Conservation (phyloP, 2,329 filamentous ascomycete species). For the Ilyonectria sp. region DNA sequence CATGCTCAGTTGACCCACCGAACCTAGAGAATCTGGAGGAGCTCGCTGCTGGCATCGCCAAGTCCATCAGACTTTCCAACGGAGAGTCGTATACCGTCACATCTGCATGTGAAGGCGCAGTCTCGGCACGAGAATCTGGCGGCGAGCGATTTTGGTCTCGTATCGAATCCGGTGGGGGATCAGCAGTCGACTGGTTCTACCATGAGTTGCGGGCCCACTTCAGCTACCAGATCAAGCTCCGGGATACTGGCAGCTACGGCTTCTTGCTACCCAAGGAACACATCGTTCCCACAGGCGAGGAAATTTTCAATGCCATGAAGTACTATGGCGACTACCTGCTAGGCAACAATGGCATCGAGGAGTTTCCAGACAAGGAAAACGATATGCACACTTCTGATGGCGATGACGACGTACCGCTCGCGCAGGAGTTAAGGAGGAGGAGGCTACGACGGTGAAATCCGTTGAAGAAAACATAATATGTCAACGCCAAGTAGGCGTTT, state of each 20-base stretch:
- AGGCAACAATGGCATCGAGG: constrained; percentile 77
- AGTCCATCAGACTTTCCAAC: constrained; percentile 86
- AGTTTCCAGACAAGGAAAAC: constrained; percentile 45
- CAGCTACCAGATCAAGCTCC: constrained; percentile 93
- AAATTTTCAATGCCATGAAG: constrained; percentile 86
- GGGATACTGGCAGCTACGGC: constrained; percentile 94
- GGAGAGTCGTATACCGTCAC: constrained; percentile 83
- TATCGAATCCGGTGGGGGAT: constrained; percentile 85
- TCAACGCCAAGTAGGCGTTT: background rate
- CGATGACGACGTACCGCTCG: constrained; percentile 34
- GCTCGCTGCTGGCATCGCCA: constrained; percentile 87
- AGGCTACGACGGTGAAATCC: constrained; percentile 47
- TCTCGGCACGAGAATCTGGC: constrained; percentile 53
- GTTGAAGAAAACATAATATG: background rate
- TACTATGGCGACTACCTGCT: constrained; percentile 87
- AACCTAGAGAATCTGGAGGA: constrained; percentile 94
- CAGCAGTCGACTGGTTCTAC: constrained; percentile 95
- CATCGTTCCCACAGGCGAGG: constrained; percentile 91
- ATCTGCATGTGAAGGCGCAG: constrained; percentile 89
- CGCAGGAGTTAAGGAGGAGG: constrained; percentile 51
- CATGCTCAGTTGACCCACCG: constrained; percentile 83
- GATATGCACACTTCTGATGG: constrained; percentile 27
- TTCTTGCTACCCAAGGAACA: constrained; percentile 90
- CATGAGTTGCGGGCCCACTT: constrained; percentile 86
- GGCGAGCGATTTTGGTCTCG: constrained; percentile 53